These are phyloP conservation scores for Leucogyrophana mollusca DNA, from an alignment of 768 basidiomycete species.

Conservation along the genomic window DNA sequence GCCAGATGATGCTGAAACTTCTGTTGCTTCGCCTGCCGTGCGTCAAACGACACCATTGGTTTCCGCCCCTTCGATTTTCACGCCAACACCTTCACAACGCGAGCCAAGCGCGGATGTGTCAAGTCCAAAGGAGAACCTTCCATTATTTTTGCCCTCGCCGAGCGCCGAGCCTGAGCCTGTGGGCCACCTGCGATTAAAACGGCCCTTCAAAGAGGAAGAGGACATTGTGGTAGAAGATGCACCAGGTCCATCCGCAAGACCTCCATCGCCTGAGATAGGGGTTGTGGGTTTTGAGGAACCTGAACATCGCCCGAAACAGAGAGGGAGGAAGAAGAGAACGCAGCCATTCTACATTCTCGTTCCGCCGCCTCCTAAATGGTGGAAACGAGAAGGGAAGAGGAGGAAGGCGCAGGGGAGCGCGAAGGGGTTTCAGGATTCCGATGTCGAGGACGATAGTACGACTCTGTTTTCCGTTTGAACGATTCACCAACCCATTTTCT, in stretches of 20 bases:
- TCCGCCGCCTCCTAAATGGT: conserved; percentile 20
- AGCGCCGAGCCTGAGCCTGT: conserved; percentile 28
- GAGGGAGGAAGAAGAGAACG: conserved; percentile 22
- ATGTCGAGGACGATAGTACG: conserved; percentile 29
- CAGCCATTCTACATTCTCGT: conserved; percentile 26
- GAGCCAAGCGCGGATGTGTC: conserved; percentile 9
- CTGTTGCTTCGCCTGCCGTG: conserved; percentile 1
- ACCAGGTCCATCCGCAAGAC: conserved; percentile 18
- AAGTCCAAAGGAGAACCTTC: conserved; percentile 26
- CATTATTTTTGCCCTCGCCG: conserved; percentile 51
- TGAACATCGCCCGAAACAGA: conserved; percentile 1
- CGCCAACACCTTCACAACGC: conserved; percentile 4
- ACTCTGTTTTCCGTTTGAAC: conserved; percentile 18
- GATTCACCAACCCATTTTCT: conserved; percentile 24
- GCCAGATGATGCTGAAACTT: conserved; percentile 11
- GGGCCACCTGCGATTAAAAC: conserved; percentile 2
- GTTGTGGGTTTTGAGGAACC: conserved; percentile 7
- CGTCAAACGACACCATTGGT: conserved; percentile 3
- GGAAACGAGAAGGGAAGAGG: conserved; percentile 17
- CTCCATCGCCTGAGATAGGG: conserved; percentile 12
- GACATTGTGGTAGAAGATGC: conserved; percentile 8
- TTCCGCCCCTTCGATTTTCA: conserved; percentile 6
- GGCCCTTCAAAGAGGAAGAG: conserved; percentile 20
- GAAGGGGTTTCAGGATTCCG: conserved; percentile 13
- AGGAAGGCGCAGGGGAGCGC: conserved; percentile 12